Evolutionary conservation across 305 asterid species (phyloP), one percentile per base, ranked within the genome.

Genomic region (Fraxinus platypoda): DNA sequence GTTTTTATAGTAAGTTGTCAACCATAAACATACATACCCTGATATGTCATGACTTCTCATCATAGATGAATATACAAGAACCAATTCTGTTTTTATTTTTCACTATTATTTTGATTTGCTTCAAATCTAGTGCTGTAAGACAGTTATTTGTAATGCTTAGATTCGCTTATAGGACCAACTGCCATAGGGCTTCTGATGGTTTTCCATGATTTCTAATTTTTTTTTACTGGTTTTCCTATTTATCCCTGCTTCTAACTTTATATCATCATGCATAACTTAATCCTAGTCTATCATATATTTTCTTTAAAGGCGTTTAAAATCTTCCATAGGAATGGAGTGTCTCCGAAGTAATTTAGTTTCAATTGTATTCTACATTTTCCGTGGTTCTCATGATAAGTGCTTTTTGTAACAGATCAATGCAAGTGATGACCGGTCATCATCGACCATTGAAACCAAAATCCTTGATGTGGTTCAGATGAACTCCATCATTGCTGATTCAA

Each of bases 381-480:
- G 2, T 72, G 19, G 59, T 74, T 30, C 83, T 87, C 78, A 80
- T 79, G 84, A 79, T 54, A 19, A 52, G 78, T 83, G 81, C 78
- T 81, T 81, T 87, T 82, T 64, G 54, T 86, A 84, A 73, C 97
- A 96, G 99, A 91, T 96, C 83, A 96, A 96, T 89, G 99, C 99
- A 78, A 96, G 99, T 86, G 99, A 96, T 90, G 97, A 96, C 85
- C 90, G 99, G 66, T 93, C 98, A 82, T 83, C 98, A 26, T 88
- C 99, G 81, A 87, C 90, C 57, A 86, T 96, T 78, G 97, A 96
- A 90, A 84, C 97, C 87, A 94, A 96, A 89, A 96, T 96, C 85
- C 92, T 90, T 68, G 98, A 94, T 87, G 98, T 88, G 84, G 91
- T 96, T 88, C 97, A 96, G 89, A 94, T 93, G 97, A 91, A 93